Evolutionary conservation across 2,329 filamentous ascomycete species (phyloP).

Genomic region (Parastagonospora nodorum): DNA sequence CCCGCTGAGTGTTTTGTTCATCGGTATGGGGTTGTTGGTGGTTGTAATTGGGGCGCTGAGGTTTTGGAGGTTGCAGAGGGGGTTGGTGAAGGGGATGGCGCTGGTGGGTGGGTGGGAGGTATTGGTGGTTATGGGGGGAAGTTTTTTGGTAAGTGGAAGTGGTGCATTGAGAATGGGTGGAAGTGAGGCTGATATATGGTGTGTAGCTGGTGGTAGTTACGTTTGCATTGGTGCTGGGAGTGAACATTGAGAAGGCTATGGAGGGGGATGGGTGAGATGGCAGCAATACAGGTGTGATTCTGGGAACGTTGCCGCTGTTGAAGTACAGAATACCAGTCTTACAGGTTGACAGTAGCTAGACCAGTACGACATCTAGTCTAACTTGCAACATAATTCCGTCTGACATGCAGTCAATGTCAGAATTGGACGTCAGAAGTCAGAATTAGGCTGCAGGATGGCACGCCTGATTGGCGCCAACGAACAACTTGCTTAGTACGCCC

Average conservation of each 20-base stretch:
- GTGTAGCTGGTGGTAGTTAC: slow-evolving; percentile 17
- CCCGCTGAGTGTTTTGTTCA: slow-evolving; percentile 60
- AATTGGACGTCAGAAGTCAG: no score
- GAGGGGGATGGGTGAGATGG: background rate
- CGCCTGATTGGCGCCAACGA: no score
- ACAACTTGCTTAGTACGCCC: no score
- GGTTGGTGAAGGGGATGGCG: slow-evolving; percentile 62
- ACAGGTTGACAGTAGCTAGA: no score
- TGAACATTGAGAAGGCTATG: slow-evolving; percentile 21
- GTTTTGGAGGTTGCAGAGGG: slow-evolving; percentile 66
- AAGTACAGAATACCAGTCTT: no score
- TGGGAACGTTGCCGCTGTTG: no score
- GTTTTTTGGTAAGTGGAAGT: slow-evolving; percentile 54
- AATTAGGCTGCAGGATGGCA: no score
- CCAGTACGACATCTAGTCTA: no score
- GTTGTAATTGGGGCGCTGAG: slow-evolving; percentile 61
- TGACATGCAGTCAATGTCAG: no score
- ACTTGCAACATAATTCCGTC: no score
- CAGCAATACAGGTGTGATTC: background rate
- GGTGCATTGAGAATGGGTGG: background rate
- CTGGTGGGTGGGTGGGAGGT: slow-evolving; percentile 65
- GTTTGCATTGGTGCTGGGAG: slow-evolving; percentile 22
- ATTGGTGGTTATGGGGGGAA: slow-evolving; percentile 52
- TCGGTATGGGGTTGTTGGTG: slow-evolving; percentile 55
- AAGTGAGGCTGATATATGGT: slow-evolving; percentile 1